Evolutionary conservation across 331 rosid species (phyloP).

Genomic region (Saraca asoca): DNA sequence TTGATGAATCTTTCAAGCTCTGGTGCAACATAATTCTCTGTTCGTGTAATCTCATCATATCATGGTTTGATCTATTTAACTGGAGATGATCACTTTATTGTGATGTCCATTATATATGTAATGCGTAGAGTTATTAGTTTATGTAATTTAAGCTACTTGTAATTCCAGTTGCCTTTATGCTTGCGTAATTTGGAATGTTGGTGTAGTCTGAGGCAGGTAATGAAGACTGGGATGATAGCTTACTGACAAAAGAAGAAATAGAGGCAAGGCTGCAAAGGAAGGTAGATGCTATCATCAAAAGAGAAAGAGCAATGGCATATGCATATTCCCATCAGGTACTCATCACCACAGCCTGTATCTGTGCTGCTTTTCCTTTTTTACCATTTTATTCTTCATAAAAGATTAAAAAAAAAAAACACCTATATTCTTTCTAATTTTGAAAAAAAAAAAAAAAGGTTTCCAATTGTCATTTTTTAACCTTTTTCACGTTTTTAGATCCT

Average conservation of each 20-base stretch:
- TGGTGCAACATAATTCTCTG: not conserved
- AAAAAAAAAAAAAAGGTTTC: no score
- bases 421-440: no score
- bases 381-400: not conserved
- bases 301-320: slow-evolving; percentile 96
- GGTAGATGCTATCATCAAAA: slow-evolving; percentile 84
- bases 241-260: slow-evolving; percentile 84
- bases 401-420: no score
- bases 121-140: not conserved
- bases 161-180: slow-evolving; percentile 20
- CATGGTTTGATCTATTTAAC: slow-evolving; percentile 25
- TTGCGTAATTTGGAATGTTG: slow-evolving; percentile 29
- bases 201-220: slow-evolving; percentile 76
- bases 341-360: slow-evolving; percentile 19
- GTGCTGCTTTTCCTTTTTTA: not conserved
- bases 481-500: no score
- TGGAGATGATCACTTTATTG: slow-evolving; percentile 7
- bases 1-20: not conserved
- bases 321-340: slow-evolving; percentile 91
- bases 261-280: slow-evolving; percentile 85
- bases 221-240: slow-evolving; percentile 93
- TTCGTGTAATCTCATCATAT: not conserved
- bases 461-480: not conserved
- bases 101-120: slow-evolving; percentile 1
- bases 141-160: no score